phyloP scores from a whole-genome alignment of 306 rosid genomes.

The Inga leiocalycina region DNA sequence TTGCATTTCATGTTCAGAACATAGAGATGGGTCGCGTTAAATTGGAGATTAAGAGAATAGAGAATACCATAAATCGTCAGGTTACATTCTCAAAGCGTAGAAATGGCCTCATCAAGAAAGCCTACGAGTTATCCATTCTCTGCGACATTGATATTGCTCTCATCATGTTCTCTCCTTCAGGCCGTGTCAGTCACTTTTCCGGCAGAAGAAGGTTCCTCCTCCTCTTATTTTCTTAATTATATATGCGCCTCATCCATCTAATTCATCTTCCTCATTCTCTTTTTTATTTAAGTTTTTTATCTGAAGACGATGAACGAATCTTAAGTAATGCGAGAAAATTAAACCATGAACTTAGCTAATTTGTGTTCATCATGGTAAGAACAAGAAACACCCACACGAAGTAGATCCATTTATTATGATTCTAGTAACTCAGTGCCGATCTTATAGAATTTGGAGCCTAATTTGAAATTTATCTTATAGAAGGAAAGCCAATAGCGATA shows the following conservation, averaged over 20 bases:
- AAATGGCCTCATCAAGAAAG: slow-evolving; percentile 89
- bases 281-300: neutral
- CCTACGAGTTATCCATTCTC: slow-evolving; percentile 74
- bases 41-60: slow-evolving; percentile 84
- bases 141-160: slow-evolving; percentile 90
- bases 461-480: neutral
- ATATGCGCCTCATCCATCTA: neutral
- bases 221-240: too few species aligned
- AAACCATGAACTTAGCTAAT: neutral
- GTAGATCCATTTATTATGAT: neutral
- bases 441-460: neutral
- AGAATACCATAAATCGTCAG: slow-evolving; percentile 73
- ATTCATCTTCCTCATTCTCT: neutral
- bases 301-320: neutral
- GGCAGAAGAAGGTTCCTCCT: slow-evolving; percentile 60
- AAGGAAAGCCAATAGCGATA: neutral
- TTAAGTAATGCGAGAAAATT: neutral
- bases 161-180: slow-evolving; percentile 78
- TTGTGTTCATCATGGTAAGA: neutral
- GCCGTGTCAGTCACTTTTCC: slow-evolving; percentile 68
- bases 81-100: slow-evolving; percentile 85
- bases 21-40: slow-evolving; percentile 81
- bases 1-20: neutral
- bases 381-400: neutral
- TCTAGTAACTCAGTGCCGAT: neutral